These are phyloP conservation scores for Beta corolliflora DNA, from an alignment of 179 eudicot genomes.

Conservation along the genomic window DNA sequence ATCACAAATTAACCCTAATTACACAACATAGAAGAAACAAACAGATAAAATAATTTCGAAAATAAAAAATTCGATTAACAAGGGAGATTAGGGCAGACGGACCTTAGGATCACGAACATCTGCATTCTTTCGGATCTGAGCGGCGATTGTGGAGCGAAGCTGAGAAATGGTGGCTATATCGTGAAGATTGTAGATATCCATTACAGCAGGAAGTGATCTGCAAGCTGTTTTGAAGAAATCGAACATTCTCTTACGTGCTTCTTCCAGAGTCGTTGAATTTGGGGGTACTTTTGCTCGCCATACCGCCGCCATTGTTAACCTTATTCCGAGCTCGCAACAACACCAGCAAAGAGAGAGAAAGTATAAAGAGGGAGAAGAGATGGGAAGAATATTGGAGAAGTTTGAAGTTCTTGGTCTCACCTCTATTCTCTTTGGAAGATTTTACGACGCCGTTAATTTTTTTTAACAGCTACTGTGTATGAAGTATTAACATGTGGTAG, in stretches of 20 bases:
- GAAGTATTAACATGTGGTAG: too few relatives aligned
- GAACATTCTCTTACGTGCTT: conserved; percentile 67
- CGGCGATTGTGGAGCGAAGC: conserved; percentile 71
- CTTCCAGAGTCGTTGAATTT: conserved; percentile 67
- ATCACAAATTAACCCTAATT: background rate
- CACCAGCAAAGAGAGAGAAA: background rate
- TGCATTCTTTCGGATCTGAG: conserved; percentile 79
- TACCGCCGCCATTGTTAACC: conserved; percentile 8
- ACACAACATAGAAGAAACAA: too few relatives aligned
- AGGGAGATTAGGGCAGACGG: too few relatives aligned
- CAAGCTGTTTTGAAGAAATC: conserved; percentile 78
- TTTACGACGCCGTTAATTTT: too few relatives aligned
- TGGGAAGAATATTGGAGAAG: too few relatives aligned
- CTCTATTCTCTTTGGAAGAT: background rate
- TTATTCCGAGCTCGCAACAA: background rate
- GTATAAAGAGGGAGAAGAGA: background rate
- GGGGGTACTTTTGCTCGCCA: conserved; percentile 60
- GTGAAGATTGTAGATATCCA: conserved; percentile 79
- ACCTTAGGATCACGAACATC: conserved; percentile 79
- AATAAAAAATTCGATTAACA: background rate
- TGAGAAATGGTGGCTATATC: conserved; percentile 65
- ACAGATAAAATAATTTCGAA: background rate
- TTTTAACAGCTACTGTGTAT: too few relatives aligned
- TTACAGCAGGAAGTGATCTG: conserved; percentile 73
- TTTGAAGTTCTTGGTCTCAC: background rate